phyloP scores from a whole-genome alignment of 306 rosid genomes.

The Erythrophleum fordii region DNA sequence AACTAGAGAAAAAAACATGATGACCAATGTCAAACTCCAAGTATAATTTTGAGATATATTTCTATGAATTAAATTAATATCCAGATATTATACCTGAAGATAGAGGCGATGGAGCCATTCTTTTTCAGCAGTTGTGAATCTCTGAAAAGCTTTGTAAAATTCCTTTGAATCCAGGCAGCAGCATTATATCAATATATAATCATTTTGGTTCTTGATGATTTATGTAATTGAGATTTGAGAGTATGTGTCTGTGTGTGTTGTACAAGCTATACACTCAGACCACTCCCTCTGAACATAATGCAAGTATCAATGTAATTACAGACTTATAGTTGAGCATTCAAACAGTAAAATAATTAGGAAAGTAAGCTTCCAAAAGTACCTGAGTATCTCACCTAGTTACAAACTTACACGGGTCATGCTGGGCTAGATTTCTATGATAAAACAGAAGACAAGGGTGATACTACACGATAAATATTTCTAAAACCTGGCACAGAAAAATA shows the following conservation, averaged over 20 bases:
- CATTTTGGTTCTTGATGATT: conserved; percentile 6
- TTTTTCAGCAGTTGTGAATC: conserved; percentile 59
- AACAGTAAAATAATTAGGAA: neutral
- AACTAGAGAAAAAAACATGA: neutral
- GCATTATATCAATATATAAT: conserved; percentile 30
- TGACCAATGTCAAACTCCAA: neutral
- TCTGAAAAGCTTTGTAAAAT: conserved; percentile 61
- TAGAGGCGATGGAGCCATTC: conserved; percentile 67
- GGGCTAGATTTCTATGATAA: neutral
- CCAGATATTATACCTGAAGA: conserved; percentile 60
- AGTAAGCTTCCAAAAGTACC: conserved; percentile 12
- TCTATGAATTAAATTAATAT: conserved; percentile 20
- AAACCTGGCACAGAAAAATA: neutral
- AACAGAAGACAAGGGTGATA: conserved; percentile 2
- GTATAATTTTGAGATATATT: conserved; percentile 24
- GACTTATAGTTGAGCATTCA: neutral
- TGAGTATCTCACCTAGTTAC: neutral
- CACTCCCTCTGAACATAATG: neutral
- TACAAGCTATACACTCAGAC: neutral
- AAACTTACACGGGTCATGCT: neutral
- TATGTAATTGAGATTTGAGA: neutral
- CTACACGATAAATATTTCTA: neutral
- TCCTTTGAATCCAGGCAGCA: conserved; percentile 47
- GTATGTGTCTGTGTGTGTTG: neutral
- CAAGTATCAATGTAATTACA: conserved; percentile 15